Evolutionary conservation across 257 asterid genomes (phyloP).

Genomic region (Solanum ossicruentum): DNA sequence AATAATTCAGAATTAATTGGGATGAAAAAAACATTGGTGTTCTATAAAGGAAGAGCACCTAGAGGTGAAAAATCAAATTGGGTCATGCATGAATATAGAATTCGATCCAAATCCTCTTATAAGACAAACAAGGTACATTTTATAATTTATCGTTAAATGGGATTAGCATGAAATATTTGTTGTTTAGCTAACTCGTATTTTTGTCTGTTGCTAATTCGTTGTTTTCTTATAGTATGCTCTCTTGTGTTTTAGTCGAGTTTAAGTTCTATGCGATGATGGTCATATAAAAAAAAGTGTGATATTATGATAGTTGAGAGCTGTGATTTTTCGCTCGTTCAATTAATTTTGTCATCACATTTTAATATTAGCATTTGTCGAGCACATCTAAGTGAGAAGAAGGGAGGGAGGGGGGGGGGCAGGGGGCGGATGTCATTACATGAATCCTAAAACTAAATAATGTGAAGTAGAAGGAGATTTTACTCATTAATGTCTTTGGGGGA

Average conservation of each 20-base stretch:
- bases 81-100: slow-evolving; percentile 99
- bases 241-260: not conserved
- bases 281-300: not conserved
- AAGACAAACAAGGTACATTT: slow-evolving; percentile 39
- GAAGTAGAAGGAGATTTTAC: too few relatives aligned
- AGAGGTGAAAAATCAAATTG: slow-evolving; percentile 90
- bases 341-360: not conserved
- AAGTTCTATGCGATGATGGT: not conserved
- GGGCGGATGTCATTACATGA: not conserved
- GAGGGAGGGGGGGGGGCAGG: rapidly evolving
- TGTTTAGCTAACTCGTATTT: too few relatives aligned
- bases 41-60: slow-evolving; percentile 88
- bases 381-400: not conserved
- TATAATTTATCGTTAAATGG: too few relatives aligned
- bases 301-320: not conserved
- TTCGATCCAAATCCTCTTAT: slow-evolving; percentile 69
- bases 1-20: slow-evolving; percentile 58
- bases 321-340: not conserved
- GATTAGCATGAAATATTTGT: too few relatives aligned
- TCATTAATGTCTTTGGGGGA: too few relatives aligned
- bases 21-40: slow-evolving; percentile 88
- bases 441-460: not conserved
- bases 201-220: not conserved
- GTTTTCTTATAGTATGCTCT: not conserved
- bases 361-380: not conserved